Evolutionary conservation across 148 eudicot genomes (phyloP).

Genomic region (Mesembryanthemum crystallinum): DNA sequence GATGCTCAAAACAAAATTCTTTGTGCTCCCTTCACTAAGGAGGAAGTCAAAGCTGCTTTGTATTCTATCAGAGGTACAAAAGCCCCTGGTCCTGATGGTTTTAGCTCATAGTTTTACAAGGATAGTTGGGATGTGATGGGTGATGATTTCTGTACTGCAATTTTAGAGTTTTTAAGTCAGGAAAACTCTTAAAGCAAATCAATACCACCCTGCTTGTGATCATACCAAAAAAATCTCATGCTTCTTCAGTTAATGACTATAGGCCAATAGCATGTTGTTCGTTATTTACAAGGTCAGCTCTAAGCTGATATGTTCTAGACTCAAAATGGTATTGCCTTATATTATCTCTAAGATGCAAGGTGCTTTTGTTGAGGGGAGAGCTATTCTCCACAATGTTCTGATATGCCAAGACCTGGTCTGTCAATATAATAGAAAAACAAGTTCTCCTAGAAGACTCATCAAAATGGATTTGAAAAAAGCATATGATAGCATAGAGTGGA

Average conservation of each 20-base stretch:
- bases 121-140: not conserved
- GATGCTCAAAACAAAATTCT: not conserved
- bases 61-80: not conserved
- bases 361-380: not conserved
- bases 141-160: not conserved
- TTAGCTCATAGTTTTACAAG: not conserved
- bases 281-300: no score
- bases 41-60: not conserved
- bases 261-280: no score
- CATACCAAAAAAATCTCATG: no score
- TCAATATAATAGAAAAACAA: not conserved
- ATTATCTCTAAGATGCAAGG: not conserved
- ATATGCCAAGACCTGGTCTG: not conserved
- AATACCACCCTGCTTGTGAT: not conserved
- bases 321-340: no score
- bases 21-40: not conserved
- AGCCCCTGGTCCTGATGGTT: not conserved
- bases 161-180: not conserved
- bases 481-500: no score
- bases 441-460: not conserved
- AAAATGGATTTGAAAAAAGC: no score
- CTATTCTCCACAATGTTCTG: not conserved
- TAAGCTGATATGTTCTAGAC: no score
- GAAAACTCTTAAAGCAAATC: not conserved
- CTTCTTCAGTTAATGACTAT: no score